These are phyloP conservation scores for Saccharomycopsis oosterbeekiorum DNA, from an alignment of 805 yeast species.

Conservation along the genomic window DNA sequence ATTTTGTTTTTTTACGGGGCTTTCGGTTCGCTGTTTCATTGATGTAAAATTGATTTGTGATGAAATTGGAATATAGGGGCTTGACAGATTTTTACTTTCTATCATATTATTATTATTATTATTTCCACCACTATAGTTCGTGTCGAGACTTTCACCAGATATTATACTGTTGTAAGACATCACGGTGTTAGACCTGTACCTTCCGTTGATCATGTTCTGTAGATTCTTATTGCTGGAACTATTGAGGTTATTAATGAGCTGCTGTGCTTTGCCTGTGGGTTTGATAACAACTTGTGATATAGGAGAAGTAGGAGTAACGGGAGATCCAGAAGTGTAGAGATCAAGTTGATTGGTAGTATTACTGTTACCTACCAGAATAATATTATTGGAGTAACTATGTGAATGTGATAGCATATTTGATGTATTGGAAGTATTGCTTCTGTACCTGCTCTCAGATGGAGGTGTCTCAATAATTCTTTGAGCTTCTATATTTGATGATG, in stretches of 20 bases:
- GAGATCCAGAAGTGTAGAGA: not conserved
- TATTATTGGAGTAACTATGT: not conserved
- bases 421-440: not conserved
- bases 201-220: conserved; percentile 17
- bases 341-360: not conserved
- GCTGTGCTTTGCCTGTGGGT: not conserved
- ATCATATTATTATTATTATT: not conserved
- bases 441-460: not conserved
- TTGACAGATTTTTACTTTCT: not conserved
- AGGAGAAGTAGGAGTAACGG: conserved; percentile 1
- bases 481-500: conserved; percentile 2
- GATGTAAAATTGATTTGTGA: not conserved
- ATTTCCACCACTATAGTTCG: not conserved
- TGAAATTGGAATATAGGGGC: not conserved
- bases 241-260: not conserved
- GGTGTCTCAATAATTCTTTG: conserved; percentile 1
- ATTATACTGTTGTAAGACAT: conserved; percentile 10
- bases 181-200: conserved; percentile 14
- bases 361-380: not conserved
- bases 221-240: conserved; percentile 2
- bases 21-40: not conserved
- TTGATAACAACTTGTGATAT: not conserved
- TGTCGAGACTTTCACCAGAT: conserved; percentile 2
- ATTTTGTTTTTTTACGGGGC: not conserved
- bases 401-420: not conserved